Conservation (phyloP, 2,329 filamentous ascomycete species). For the Diaporthe capsici region DNA sequence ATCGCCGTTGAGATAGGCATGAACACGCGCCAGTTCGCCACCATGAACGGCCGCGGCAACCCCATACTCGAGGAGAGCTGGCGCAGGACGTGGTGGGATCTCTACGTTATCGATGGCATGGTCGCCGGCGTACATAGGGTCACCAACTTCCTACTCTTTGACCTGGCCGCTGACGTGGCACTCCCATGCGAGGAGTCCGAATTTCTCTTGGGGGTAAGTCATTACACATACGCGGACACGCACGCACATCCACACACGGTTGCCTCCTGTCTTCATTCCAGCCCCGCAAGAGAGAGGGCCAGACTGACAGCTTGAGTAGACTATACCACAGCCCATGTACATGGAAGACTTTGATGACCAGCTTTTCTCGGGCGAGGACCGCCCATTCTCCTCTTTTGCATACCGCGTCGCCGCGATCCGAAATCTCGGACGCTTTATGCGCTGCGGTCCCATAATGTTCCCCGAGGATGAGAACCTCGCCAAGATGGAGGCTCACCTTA, state of each 20-base stretch:
- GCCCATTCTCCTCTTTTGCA: constrained; percentile 84
- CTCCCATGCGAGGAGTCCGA: constrained; percentile 89
- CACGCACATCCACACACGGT: background rate
- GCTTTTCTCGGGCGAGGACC: constrained; percentile 79
- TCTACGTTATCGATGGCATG: constrained; percentile 86
- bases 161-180: constrained; percentile 76
- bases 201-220: constrained; percentile 71
- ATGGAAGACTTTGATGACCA: constrained; percentile 82
- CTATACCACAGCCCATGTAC: constrained; percentile 70
- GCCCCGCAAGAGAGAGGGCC: background rate
- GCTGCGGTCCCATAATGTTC: constrained; percentile 64
- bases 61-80: constrained; percentile 84
- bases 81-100: constrained; percentile 92
- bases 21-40: constrained; percentile 77
- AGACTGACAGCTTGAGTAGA: constrained; percentile 53
- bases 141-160: constrained; percentile 78
- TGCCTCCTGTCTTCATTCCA: constrained; percentile 6
- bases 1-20: constrained; percentile 83
- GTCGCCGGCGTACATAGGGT: constrained; percentile 83
- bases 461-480: constrained; percentile 67
- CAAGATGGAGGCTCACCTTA: constrained; percentile 66
- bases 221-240: background rate
- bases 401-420: constrained; percentile 87
- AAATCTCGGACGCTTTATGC: constrained; percentile 83
- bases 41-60: constrained; percentile 73